These are phyloP conservation scores for Pythium aristosporum DNA, from an alignment of 352 stramenopile species.

Conservation along the genomic window DNA sequence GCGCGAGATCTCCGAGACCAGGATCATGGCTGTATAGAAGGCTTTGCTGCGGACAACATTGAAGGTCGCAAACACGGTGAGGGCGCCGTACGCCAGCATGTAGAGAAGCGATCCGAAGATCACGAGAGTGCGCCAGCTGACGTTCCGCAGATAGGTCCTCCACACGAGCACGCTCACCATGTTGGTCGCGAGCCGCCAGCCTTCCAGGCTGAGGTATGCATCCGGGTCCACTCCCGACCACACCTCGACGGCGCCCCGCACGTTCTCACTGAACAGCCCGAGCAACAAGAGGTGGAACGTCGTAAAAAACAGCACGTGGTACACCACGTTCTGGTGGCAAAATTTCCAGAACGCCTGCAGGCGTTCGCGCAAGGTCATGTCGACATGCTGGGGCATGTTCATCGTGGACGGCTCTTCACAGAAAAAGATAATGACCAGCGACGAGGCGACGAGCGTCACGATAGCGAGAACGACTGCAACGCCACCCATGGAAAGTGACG, in stretches of 20 bases:
- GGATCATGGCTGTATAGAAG: conserved; percentile 37
- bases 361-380: conserved; percentile 5
- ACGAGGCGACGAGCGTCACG: conserved; percentile 23
- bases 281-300: conserved; percentile 40
- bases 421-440: conserved; percentile 20
- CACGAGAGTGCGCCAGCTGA: conserved; percentile 37
- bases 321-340: conserved; percentile 55
- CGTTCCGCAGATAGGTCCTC: conserved; percentile 36
- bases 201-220: conserved; percentile 26
- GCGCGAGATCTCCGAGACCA: conserved; percentile 38
- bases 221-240: conserved; percentile 39
- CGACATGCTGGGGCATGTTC: conserved; percentile 1
- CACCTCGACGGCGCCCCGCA: conserved; percentile 31
- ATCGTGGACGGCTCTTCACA: conserved; percentile 28
- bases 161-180: conserved; percentile 38
- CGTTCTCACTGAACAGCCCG: conserved; percentile 35
- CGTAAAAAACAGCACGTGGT: conserved; percentile 51
- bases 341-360: conserved; percentile 46
- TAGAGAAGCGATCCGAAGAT: conserved; percentile 30
- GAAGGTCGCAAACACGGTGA: conserved; percentile 35
- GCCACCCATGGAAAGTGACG: conserved; percentile 7
- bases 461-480: not conserved
- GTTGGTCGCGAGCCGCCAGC: conserved; percentile 26
- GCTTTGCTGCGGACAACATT: conserved; percentile 34
- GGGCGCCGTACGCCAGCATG: conserved; percentile 24